These are phyloP conservation scores for Cercospora janseana DNA, from an alignment of 2,329 filamentous ascomycete genomes.

Conservation along the genomic window DNA sequence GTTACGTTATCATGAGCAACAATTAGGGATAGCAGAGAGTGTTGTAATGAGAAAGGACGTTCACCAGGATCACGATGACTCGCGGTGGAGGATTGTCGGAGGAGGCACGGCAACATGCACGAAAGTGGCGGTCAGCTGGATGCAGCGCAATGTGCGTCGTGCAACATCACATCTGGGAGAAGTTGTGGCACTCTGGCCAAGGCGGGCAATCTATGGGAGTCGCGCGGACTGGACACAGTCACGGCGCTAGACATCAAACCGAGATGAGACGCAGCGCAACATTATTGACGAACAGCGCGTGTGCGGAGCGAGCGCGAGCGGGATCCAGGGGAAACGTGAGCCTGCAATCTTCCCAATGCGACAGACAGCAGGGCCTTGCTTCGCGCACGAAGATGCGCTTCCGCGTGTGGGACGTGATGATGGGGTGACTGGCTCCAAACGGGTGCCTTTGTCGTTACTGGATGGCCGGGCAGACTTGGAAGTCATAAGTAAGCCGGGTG, in stretches of 20 bases:
- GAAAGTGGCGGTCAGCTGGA: background rate
- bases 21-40: background rate
- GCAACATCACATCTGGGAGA: background rate
- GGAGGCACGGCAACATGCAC: background rate
- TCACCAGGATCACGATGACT: background rate
- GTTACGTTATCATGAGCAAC: background rate
- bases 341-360: background rate
- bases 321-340: background rate
- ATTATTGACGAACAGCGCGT: background rate
- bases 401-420: no score
- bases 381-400: background rate
- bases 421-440: no score
- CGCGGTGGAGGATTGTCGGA: background rate
- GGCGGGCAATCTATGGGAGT: background rate
- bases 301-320: background rate
- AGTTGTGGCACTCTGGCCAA: background rate
- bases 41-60: background rate
- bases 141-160: background rate
- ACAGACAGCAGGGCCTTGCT: no score
- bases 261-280: slow-evolving; percentile 11
- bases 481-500: no score
- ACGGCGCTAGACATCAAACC: slow-evolving; percentile 8
- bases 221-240: background rate
- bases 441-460: no score
- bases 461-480: no score